phyloP scores from a whole-genome alignment of 331 rosid genomes.

The Acacia pycnantha region DNA sequence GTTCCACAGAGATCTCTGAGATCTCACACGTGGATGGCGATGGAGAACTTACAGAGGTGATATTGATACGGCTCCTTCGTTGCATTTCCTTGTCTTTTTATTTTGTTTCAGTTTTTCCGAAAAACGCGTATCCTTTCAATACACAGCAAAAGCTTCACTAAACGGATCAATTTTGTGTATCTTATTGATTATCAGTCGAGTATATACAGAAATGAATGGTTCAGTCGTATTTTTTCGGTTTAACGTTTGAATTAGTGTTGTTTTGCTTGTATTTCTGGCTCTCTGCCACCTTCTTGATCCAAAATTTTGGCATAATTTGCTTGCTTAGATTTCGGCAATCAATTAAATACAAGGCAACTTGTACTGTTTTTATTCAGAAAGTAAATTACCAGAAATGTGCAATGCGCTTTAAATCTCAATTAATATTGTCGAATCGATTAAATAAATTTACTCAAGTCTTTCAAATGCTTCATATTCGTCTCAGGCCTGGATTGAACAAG shows the following conservation, averaged over 20 bases:
- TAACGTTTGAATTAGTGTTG: not conserved
- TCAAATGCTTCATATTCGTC: slow-evolving; percentile 12
- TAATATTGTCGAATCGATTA: not conserved
- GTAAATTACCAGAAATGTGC: not conserved
- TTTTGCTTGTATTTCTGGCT: not conserved
- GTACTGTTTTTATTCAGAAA: slow-evolving; percentile 4
- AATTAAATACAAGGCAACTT: not conserved
- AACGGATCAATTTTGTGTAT: not conserved
- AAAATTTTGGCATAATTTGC: not conserved
- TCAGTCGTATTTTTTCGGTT: not conserved
- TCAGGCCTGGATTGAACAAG: slow-evolving; percentile 38
- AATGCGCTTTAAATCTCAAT: not conserved
- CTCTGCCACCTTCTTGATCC: not conserved
- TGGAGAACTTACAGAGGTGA: slow-evolving; percentile 6
- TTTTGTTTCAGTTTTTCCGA: not conserved
- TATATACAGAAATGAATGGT: not conserved
- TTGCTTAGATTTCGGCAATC: not conserved
- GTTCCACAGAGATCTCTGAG: slow-evolving; percentile 32
- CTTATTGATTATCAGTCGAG: not conserved
- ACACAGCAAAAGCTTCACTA: not conserved
- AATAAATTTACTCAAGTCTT: not conserved
- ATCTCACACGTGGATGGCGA: slow-evolving; percentile 14
- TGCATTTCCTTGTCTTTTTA: not conserved
- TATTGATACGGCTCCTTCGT: not conserved
- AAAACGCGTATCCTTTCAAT: not conserved